These are phyloP conservation scores for Rehmannia glutinosa DNA, from an alignment of 257 asterid genomes.

Conservation along the genomic window DNA sequence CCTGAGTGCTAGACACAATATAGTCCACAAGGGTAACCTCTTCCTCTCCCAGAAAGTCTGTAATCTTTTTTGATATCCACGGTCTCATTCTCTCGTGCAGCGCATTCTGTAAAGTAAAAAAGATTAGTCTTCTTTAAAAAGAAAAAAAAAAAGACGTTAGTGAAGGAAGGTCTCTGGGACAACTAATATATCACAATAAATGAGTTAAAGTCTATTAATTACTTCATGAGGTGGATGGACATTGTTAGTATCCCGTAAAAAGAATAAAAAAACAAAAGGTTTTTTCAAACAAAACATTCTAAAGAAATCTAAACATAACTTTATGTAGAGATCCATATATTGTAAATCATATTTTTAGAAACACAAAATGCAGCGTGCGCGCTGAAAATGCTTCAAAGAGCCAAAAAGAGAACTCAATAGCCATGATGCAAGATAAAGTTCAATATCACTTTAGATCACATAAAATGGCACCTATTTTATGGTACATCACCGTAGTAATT, in stretches of 20 bases:
- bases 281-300: background rate
- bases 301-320: background rate
- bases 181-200: background rate
- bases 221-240: background rate
- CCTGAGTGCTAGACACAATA: slow-evolving; percentile 84
- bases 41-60: slow-evolving; percentile 91
- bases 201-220: too few relatives aligned
- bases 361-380: background rate
- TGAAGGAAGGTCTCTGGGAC: too few relatives aligned
- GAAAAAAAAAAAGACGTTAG: too few relatives aligned
- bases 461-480: background rate
- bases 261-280: background rate
- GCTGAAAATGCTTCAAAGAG: background rate
- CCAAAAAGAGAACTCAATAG: background rate
- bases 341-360: background rate
- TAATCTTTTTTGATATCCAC: slow-evolving; percentile 93
- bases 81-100: slow-evolving; percentile 88
- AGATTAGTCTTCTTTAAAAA: background rate
- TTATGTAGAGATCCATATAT: background rate
- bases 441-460: background rate
- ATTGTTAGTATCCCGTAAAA: too few relatives aligned
- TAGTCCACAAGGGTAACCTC: slow-evolving; percentile 88
- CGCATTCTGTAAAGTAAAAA: slow-evolving; percentile 48
- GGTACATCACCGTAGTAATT: background rate
- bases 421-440: slow-evolving; percentile 5